Conservation (phyloP, 345 rosid species). For the Brassica juncea region DNA sequence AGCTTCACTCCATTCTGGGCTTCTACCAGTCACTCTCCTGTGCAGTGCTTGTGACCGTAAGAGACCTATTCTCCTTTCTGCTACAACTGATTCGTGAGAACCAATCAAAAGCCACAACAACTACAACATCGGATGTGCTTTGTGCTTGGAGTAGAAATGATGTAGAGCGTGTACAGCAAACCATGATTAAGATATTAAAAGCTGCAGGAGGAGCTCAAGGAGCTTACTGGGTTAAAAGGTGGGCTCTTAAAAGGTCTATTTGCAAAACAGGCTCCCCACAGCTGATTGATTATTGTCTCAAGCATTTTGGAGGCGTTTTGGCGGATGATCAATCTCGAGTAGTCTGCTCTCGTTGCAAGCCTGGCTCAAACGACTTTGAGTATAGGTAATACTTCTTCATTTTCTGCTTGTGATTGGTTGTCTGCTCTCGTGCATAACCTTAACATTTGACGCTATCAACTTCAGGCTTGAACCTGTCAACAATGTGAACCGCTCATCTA, state of each 20-base stretch:
- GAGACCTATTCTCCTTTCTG: conserved; percentile 63
- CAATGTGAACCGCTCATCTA: conserved; percentile 33
- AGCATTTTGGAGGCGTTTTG: conserved; percentile 52
- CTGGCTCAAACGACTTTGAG: conserved; percentile 48
- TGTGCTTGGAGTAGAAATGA: conserved; percentile 60
- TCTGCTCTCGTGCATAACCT: background rate
- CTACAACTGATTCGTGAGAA: conserved; percentile 44
- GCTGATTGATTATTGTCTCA: conserved; percentile 68
- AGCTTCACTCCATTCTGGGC: conserved; percentile 49
- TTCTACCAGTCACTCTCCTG: conserved; percentile 57
- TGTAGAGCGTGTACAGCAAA: conserved; percentile 53
- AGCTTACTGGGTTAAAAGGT: conserved; percentile 53
- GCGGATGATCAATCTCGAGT: conserved; percentile 42
- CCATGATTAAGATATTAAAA: conserved; percentile 52
- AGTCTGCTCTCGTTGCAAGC: conserved; percentile 50
- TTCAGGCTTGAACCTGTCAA: conserved; percentile 49
- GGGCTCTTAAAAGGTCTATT: conserved; percentile 59
- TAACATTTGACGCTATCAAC: background rate
- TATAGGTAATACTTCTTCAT: conserved; percentile 49
- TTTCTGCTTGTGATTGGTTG: background rate
- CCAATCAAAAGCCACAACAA: conserved; percentile 4
- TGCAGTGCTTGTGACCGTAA: conserved; percentile 51
- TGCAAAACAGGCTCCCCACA: conserved; percentile 55
- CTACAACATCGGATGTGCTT: conserved; percentile 26
- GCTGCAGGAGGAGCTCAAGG: conserved; percentile 36